Evolutionary conservation across 2,329 filamentous ascomycete species (phyloP), one percentile per base, ranked within the genome.

Genomic region (Clonostachys chloroleuca): DNA sequence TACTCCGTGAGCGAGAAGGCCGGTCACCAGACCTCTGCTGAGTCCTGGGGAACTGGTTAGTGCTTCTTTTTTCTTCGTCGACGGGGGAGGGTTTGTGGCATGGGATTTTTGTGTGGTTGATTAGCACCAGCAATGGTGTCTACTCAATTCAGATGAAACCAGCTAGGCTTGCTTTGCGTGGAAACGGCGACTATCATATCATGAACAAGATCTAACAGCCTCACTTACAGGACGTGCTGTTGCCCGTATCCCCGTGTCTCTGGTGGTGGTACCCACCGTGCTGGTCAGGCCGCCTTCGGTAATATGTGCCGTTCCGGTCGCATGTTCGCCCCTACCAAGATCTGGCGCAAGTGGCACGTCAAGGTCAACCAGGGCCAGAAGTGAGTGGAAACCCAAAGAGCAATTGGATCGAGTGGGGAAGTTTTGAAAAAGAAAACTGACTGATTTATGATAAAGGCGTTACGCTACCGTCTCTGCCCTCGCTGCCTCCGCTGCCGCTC

Each of bases 1-100:
- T 99, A 99, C 77, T 85, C 94, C 68, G 94, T 99, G 83, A 96
- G 91, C 87, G 92, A 97, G 88, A 99, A 99, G 89, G 94, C 94
- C 71, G 94, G 94, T 81, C 94, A 99, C 81, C 94, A 99, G 83
- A 99, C 94, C 72, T 96, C 90, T 77, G 94, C 94, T 72, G 94
- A 99, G 84, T 99, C 95, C 62, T 99, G 94, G 94, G 92, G 92
- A 86, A 97, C 92, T 80, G 92, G 90, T 95, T 74, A 77, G 87
- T 87, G 61, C 51, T 49, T 46, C 13, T 34, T 16, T 43, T 18
- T 43, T 8, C 12, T 24, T 13, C 17, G 14, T n/a, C n/a, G 42
- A 30, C 9, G 24, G 24, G 24, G 24, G 24, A 30, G 24, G 24
- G 3, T 30, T 30, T 10, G 9, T 30, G 24, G 9, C 3, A 2